Conservation (phyloP, 2,329 filamentous ascomycete species). For the Madurella mycetomatis region DNA sequence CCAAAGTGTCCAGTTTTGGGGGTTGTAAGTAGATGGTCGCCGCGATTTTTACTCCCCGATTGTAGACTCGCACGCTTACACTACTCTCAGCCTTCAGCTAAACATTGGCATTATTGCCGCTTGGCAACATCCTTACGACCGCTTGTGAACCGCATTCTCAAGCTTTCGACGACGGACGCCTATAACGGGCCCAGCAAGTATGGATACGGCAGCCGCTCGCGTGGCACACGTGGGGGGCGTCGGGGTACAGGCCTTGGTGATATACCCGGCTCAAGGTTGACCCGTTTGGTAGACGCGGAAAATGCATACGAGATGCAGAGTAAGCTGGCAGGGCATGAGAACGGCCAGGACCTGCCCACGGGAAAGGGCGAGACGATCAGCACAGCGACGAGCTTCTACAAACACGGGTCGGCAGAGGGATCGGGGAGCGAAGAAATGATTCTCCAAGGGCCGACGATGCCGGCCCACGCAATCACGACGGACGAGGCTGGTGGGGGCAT, state of each 20-base stretch:
- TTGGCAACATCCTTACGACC: constrained; percentile 18
- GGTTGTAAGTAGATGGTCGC: constrained; percentile 28
- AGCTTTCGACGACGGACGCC: constrained; percentile 4
- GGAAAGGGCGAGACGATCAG: constrained; percentile 1
- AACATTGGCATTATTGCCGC: constrained; percentile 19
- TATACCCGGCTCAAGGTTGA: neutral
- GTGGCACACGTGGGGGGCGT: neutral
- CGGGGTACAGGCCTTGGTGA: neutral
- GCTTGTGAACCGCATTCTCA: constrained; percentile 12
- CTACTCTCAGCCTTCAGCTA: constrained; percentile 15
- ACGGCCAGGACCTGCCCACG: neutral
- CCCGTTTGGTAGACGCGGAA: neutral
- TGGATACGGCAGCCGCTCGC: constrained; percentile 3
- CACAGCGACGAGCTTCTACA: constrained; percentile 10
- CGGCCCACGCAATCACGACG: neutral
- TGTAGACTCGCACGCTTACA: neutral
- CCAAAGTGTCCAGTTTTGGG: constrained; percentile 31
- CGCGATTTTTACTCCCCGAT: too few species aligned
- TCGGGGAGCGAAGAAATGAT: constrained; percentile 13
- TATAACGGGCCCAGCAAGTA: constrained; percentile 3
- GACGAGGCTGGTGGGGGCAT: constrained; percentile 1
- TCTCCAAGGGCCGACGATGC: neutral
- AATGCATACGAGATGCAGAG: neutral
- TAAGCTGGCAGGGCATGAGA: neutral
- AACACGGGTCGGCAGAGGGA: constrained; percentile 6